A percentile compares a stretch with the other conserved stretches of the same genome.
Conservation (phyloP, 352 stramenopile species). For the Phytopythium ostracodes region DNA sequence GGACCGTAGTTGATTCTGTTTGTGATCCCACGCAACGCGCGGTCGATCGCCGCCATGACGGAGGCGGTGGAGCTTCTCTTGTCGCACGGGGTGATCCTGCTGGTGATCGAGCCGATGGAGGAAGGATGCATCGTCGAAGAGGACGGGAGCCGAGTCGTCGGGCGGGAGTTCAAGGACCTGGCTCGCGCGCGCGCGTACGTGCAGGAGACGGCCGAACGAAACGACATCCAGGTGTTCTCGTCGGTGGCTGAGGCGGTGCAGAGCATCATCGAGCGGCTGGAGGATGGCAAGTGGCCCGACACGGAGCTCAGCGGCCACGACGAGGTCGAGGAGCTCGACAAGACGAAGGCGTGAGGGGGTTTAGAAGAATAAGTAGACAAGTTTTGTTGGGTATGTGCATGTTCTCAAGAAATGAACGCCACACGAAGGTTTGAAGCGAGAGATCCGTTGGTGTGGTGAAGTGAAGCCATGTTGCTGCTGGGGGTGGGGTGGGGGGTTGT, state of each 20-base stretch:
- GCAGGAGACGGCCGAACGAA: slow-evolving; percentile 79
- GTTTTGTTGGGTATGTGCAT: neutral
- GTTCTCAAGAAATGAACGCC: neutral
- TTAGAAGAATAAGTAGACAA: neutral
- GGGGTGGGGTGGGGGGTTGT: no score
- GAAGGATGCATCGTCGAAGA: slow-evolving; percentile 55
- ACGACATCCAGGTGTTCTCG: slow-evolving; percentile 71
- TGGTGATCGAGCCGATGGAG: slow-evolving; percentile 70
- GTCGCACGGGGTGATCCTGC: slow-evolving; percentile 60
- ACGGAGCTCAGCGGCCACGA: slow-evolving; percentile 1
- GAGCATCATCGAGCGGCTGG: slow-evolving; percentile 56
- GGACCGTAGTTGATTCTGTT: slow-evolving; percentile 65
- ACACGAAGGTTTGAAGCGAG: neutral
- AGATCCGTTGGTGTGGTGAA: no score
- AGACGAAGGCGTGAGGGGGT: neutral
- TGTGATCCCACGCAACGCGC: slow-evolving; percentile 67
- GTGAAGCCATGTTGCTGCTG: slow-evolving; percentile 5
- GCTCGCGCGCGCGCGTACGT: slow-evolving; percentile 73
- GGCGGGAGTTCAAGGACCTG: slow-evolving; percentile 82
- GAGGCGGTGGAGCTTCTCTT: slow-evolving; percentile 77
- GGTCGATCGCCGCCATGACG: slow-evolving; percentile 81
- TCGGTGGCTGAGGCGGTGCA: slow-evolving; percentile 58
- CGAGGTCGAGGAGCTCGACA: neutral
- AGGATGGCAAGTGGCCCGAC: slow-evolving; percentile 14
- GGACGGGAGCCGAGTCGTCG: slow-evolving; percentile 37